A percentile compares a stretch with the other conserved stretches of the same genome.
Evolutionary conservation across 495 filamentous ascomycete genomes (phyloP).

Genomic region (Chlorociboria aeruginascens): DNA sequence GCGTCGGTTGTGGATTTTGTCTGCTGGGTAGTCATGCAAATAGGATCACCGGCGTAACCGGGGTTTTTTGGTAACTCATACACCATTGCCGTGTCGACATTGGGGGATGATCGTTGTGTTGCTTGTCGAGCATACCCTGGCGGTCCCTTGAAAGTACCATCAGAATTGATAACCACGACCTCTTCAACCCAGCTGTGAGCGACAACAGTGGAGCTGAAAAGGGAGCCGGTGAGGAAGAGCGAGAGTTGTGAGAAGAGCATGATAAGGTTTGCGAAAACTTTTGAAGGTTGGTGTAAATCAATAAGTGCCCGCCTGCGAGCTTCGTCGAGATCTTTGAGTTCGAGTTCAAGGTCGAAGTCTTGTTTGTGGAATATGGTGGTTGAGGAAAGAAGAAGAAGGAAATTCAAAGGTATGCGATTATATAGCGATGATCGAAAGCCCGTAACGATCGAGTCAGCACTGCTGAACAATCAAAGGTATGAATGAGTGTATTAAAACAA

Average conservation of each 20-base stretch:
- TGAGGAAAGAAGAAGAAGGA: too few species aligned
- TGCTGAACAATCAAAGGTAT: too few species aligned
- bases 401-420: too few species aligned
- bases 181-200: conserved; percentile 56
- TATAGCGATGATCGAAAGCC: too few species aligned
- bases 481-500: background rate
- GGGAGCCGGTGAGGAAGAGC: background rate
- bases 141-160: conserved; percentile 60
- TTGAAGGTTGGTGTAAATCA: background rate
- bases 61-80: conserved; percentile 42
- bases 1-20: conserved; percentile 39
- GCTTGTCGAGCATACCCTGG: conserved; percentile 59
- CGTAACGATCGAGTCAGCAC: too few species aligned
- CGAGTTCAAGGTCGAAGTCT: too few species aligned
- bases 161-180: conserved; percentile 52
- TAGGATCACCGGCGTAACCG: conserved; percentile 24
- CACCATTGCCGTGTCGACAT: conserved; percentile 35
- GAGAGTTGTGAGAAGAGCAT: background rate
- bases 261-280: background rate
- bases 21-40: conserved; percentile 50
- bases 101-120: conserved; percentile 30
- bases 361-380: too few species aligned
- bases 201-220: conserved; percentile 1
- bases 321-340: too few species aligned
- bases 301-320: conserved; percentile 6